phyloP scores from a whole-genome alignment of 2,329 filamentous ascomycete species.

The Amphichorda felina region DNA sequence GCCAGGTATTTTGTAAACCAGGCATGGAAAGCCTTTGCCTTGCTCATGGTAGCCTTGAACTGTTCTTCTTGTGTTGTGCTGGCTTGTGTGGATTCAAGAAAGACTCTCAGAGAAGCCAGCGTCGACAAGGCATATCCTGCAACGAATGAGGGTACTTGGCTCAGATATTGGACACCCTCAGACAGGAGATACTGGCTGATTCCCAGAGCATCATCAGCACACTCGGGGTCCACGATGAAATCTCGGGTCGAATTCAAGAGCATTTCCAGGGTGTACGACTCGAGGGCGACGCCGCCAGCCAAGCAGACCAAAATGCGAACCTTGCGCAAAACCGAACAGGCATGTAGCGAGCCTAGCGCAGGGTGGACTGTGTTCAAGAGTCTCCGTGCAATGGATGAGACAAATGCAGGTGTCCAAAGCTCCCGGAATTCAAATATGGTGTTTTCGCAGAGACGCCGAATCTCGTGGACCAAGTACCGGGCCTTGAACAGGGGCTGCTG shows the following conservation, averaged over 20 bases:
- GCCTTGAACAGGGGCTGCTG: constrained; percentile 82
- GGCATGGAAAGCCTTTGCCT: constrained; percentile 60
- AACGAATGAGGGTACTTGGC: constrained; percentile 58
- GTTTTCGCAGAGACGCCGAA: constrained; percentile 66
- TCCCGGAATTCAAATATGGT: constrained; percentile 50
- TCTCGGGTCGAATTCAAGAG: constrained; percentile 67
- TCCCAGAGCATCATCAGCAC: constrained; percentile 81
- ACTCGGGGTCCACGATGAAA: constrained; percentile 73
- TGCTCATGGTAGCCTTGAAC: constrained; percentile 63
- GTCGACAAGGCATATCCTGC: constrained; percentile 71
- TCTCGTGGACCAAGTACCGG: constrained; percentile 62
- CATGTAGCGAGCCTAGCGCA: constrained; percentile 75
- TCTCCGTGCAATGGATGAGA: constrained; percentile 62
- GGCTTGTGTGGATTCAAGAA: constrained; percentile 62
- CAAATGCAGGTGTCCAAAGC: constrained; percentile 67
- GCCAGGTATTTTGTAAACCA: constrained; percentile 68
- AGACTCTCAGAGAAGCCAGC: constrained; percentile 64
- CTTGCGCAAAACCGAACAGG: constrained; percentile 77
- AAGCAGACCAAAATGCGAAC: constrained; percentile 71
- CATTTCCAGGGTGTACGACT: constrained; percentile 83
- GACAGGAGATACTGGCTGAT: constrained; percentile 75
- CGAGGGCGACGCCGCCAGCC: constrained; percentile 58
- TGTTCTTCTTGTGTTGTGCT: constrained; percentile 80
- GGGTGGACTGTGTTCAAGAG: constrained; percentile 73
- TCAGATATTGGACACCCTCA: constrained; percentile 53